Evolutionary conservation across 768 basidiomycete species (phyloP).

Genomic region (Cyathus striatus): DNA sequence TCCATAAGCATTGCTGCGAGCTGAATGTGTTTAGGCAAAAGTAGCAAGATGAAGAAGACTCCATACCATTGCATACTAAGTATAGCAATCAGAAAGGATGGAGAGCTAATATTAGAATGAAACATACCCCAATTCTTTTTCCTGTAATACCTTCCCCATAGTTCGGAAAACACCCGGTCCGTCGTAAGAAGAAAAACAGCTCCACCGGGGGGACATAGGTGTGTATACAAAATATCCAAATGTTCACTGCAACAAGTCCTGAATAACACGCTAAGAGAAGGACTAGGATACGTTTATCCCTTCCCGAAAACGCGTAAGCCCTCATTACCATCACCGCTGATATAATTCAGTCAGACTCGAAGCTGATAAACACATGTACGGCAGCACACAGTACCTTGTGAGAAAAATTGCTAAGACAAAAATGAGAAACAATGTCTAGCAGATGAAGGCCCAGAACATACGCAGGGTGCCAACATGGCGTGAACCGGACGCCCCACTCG

Average conservation of each 20-base stretch:
- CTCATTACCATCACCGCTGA: conserved; percentile 40
- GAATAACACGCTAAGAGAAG: conserved; percentile 24
- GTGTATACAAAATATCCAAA: conserved; percentile 32
- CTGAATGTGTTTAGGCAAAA: conserved; percentile 9
- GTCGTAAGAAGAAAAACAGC: conserved; percentile 17
- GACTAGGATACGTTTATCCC: conserved; percentile 20
- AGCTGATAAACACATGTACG: background rate
- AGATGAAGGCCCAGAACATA: conserved; percentile 6
- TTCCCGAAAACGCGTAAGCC: conserved; percentile 37
- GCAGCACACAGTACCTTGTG: conserved; percentile 23
- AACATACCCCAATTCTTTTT: conserved; percentile 26
- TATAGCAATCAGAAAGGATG: too few relatives aligned
- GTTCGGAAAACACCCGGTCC: conserved; percentile 34
- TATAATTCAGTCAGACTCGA: background rate
- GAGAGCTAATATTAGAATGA: conserved; percentile 1
- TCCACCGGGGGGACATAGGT: conserved; percentile 15
- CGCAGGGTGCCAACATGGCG: conserved; percentile 26
- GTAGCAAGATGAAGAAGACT: background rate
- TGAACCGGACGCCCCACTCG: conserved; percentile 22
- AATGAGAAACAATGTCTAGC: background rate
- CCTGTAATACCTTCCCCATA: conserved; percentile 26
- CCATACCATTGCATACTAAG: background rate
- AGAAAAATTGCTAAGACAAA: conserved; percentile 29
- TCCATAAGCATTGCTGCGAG: conserved; percentile 32
- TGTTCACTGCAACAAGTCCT: conserved; percentile 23